Evolutionary conservation across 1,139 yeast genomes (phyloP).

Genomic region (Taphrina deformans): DNA sequence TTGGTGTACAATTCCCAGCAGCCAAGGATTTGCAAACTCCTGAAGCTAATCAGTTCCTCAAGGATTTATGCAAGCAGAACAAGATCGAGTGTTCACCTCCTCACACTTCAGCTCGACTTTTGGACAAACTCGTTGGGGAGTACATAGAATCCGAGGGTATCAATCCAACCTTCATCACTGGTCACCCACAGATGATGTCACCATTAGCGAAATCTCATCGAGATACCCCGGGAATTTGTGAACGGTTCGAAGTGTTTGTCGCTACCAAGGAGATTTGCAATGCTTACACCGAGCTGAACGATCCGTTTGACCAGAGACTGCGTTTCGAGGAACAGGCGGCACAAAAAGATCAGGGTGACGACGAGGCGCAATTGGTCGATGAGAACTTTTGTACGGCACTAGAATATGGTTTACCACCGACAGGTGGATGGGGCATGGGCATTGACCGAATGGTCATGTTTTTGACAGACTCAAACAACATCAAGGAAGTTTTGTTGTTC

Average conservation of each 20-base stretch:
- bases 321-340: conserved; percentile 86
- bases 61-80: conserved; percentile 71
- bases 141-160: conserved; percentile 81
- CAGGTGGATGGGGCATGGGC: conserved; percentile 99
- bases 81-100: conserved; percentile 94
- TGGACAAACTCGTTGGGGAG: conserved; percentile 96
- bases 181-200: conserved; percentile 99
- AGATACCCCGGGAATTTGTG: conserved; percentile 89
- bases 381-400: conserved; percentile 96
- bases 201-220: conserved; percentile 97
- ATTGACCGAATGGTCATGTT: conserved; percentile 96
- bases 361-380: conserved; percentile 94
- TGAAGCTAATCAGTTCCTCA: conserved; percentile 89
- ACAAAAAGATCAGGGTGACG: conserved; percentile 98
- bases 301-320: conserved; percentile 70
- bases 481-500: conserved; percentile 85
- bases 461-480: conserved; percentile 92
- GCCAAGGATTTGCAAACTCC: conserved; percentile 93
- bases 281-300: conserved; percentile 98
- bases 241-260: conserved; percentile 96
- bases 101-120: conserved; percentile 96
- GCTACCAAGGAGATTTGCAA: conserved; percentile 98
- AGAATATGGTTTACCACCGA: conserved; percentile 98
- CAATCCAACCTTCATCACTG: conserved; percentile 96
- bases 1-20: conserved; percentile 87